Evolutionary conservation across 2,329 filamentous ascomycete genomes (phyloP), one percentile per base, ranked within the genome.

Genomic region (Xylariaceae sp.): DNA sequence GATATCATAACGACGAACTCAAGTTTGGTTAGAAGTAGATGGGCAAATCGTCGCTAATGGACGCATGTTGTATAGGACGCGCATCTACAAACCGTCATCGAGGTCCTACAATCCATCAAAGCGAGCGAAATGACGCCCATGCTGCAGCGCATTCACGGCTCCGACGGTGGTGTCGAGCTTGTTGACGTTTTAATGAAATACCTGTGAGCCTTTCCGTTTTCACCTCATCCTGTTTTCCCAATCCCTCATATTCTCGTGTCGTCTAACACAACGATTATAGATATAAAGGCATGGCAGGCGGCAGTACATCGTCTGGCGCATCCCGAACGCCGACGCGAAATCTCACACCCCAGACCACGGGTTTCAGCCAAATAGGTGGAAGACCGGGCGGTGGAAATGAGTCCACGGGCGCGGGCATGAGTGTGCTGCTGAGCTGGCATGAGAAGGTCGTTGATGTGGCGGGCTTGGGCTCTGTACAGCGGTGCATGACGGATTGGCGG

Each of bases 171-270:
- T 27, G 83, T 82, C 54, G 94, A 97, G 71, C 80, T 88, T 53
- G 75, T 95, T 59, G 94, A 99, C 69, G 90, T 92, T 45, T 75
- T 99, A 68, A 96, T 96, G 89, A 99, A 99, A 76, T 99, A 96
- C 73, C 77, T 96, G 84, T 96, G 82, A 64, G 87, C 77, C 18
- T 22, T 41, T 43, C 30, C 32, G 44, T 33, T 33, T 3, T 6
- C 12, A 6, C 14, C n/a, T n/a, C 11, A 18, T 40, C 17, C 39
- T 17, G 31, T 45, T 39, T 10, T 17, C 31, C 14, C 46, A 10
- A 39, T 14, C 22, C 39, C 46, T 47, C 46, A 55, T 57, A 55
- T 27, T 43, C 18, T 45, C 54, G 39, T 35, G 9, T 36, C 44
- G 30, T 41, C 48, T 61, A 27, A 27, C 7, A 27, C 22, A 27